Base-by-base conservation (phyloP, 2,329 filamentous ascomycete genomes). In the Ophiostoma montium region DNA sequence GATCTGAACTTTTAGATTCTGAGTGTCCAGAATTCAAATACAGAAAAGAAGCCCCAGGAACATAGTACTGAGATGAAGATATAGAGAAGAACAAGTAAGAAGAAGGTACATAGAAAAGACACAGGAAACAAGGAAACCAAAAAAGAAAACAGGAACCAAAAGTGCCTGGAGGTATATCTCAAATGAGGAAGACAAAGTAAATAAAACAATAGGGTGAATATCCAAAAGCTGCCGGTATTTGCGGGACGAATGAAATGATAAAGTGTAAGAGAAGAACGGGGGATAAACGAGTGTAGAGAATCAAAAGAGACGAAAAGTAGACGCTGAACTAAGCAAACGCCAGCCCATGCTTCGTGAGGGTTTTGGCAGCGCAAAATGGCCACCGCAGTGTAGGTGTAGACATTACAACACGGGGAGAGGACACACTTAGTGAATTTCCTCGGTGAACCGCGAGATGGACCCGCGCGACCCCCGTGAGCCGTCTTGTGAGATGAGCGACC, bases 401-500 rank as follows among this genome's bases (percentile, higher is more conserved):
- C 39, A 42, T 42, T 42, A 42, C 13, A 23, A 23, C 15, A 18
- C 12, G 11, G 16, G 39, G 11, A 10, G n/a, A n/a, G 12, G 39
- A 31, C 21, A 30, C 5, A 30, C 39, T 47, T 23, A 45, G 10
- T 30, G n/a, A 35, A 55, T 52, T 21, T 55, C 36, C 32, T 58
- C 57, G 13, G 50, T 56, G 33, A 58, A 58, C 12, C 57, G 52
- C 12, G 57, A 58, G 10, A 33, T 8, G 5, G 39, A 42, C 13
- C 15, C 39, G 5, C 23, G 50, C 8, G 56, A 57, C 10, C 27
- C 53, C 0, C 50, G 54, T n/a, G 56, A 57, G 5, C 49, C 49
- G 39, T 56, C 54, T n/a, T 53, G 53, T 2, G 55, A 56, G 3
- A 49, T 36, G 9, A 51, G 52, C 13, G 54, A 50, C 19, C 55